Evolutionary conservation across 257 asterid species (phyloP), one percentile per base, ranked within the genome.

Genomic region (Gentiana straminea): DNA sequence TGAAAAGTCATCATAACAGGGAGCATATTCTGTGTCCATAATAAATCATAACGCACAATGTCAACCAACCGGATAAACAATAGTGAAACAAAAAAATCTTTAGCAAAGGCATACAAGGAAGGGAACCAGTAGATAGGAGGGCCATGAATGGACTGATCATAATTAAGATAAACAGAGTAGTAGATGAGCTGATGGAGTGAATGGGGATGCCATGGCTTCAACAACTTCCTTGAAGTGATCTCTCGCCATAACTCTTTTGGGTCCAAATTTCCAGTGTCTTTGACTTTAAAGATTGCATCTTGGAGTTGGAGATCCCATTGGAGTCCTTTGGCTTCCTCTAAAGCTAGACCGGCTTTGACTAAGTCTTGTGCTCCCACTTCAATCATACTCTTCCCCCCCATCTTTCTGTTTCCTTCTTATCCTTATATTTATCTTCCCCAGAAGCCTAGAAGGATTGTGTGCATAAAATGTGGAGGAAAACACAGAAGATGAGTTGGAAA

Each of bases 111-210:
- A 68, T 77, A 89, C 97, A 67, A 77, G 0, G 97, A 84, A 72
- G 97, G 97, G 72, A 84, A 86, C 86, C 97, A 89, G 13, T 78
- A 89, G 71, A 69, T 76, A 63, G 97, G 94, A 57, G 83, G 93
- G 24, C 90, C 95, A 67, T 68, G 45, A 64, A 66, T 12, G 72
- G 89, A 72, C 34, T 79, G 79, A 38, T 82, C 74, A 13, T 67
- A 74, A 52, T 65, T 33, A 64, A 24, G 38, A 71, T 84, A 82
- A 6, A 84, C 81, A 2, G 95, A 70, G 65, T 75, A 74, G 81
- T 81, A 89, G 65, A 86, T 33, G 46, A 89, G 93, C 70, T 75
- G 94, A 51, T 89, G 97, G 13, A 89, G 66, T 3, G 78, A 32
- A 59, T 81, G 86, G 1, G 95, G 97, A 58, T 86, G 83, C 65